Evolutionary conservation across 192 early-diverging fungal species (phyloP).

Genomic region (Ramicandelaber brevisporus): DNA sequence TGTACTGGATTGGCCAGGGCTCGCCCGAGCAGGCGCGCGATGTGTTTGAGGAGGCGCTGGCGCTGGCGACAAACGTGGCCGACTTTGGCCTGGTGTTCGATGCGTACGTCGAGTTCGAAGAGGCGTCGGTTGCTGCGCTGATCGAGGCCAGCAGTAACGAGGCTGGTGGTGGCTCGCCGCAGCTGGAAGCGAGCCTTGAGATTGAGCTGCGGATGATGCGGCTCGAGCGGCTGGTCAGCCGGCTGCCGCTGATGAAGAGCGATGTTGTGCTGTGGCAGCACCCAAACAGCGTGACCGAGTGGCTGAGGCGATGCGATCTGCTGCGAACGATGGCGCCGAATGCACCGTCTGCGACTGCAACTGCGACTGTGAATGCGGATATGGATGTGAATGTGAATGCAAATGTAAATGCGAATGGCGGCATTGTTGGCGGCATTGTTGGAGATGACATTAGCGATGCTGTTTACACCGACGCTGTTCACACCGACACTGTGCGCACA

Average conservation of each 20-base stretch:
- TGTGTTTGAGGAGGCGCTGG: conserved; percentile 80
- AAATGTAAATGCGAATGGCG: no score
- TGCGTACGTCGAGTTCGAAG: conserved; percentile 81
- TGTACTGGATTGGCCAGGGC: conserved; percentile 45
- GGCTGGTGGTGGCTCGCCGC: conserved; percentile 13
- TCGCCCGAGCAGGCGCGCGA: conserved; percentile 74
- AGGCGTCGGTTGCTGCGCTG: conserved; percentile 39
- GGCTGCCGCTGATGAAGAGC: conserved; percentile 77
- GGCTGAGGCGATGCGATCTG: conserved; percentile 64
- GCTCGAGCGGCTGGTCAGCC: conserved; percentile 77
- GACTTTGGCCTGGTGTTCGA: conserved; percentile 95
- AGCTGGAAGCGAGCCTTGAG: conserved; percentile 27
- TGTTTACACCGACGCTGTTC: no score
- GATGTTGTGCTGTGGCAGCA: conserved; percentile 80
- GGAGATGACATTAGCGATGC: no score
- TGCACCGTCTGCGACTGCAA: neutral
- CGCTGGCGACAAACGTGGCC: conserved; percentile 47
- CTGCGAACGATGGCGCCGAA: conserved; percentile 11
- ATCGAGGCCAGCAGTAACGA: conserved; percentile 40
- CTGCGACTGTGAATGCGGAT: neutral
- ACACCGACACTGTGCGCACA: conserved; percentile 1
- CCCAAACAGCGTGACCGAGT: conserved; percentile 71
- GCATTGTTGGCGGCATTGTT: no score
- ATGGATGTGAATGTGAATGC: neutral
- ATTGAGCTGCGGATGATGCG: conserved; percentile 64